Evolutionary conservation across 768 basidiomycete genomes (phyloP).

Genomic region (Cyathus striatus): DNA sequence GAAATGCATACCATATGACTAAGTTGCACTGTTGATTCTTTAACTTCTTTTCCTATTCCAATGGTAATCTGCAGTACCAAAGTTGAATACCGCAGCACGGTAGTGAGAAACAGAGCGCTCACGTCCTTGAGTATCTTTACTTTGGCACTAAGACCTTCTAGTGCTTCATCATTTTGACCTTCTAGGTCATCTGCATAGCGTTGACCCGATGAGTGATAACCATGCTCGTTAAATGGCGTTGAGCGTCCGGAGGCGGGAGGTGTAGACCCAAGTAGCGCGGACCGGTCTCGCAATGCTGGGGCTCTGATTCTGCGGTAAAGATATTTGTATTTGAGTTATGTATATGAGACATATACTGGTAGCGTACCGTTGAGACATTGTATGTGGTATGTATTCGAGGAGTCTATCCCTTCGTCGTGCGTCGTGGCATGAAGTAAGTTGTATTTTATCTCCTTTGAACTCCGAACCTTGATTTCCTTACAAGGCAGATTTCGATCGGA

Average conservation of each 20-base stretch:
- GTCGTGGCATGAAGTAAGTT: no score
- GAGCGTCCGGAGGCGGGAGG: conserved; percentile 77
- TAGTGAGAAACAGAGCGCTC: conserved; percentile 30
- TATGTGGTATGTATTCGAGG: no score
- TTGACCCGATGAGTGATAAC: conserved; percentile 17
- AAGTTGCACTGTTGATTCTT: conserved; percentile 88
- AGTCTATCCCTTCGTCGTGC: no score
- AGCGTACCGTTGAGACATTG: no score
- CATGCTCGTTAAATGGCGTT: conserved; percentile 47
- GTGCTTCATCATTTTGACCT: conserved; percentile 90
- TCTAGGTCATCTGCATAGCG: conserved; percentile 86
- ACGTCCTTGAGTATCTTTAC: conserved; percentile 96
- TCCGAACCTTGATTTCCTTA: no score
- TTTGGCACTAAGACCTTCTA: conserved; percentile 62
- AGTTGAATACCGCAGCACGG: conserved; percentile 2
- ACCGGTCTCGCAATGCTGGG: conserved; percentile 58
- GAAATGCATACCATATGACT: conserved; percentile 79
- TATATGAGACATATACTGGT: no score
- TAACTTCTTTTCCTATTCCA: conserved; percentile 93
- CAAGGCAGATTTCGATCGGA: no score
- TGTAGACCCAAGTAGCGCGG: conserved; percentile 57
- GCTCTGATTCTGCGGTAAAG: no score
- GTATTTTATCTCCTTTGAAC: no score
- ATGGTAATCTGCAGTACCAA: conserved; percentile 74
- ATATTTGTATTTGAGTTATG: no score